Evolutionary conservation across 345 rosid genomes (phyloP).

Genomic region (Eucalyptus sp.): DNA sequence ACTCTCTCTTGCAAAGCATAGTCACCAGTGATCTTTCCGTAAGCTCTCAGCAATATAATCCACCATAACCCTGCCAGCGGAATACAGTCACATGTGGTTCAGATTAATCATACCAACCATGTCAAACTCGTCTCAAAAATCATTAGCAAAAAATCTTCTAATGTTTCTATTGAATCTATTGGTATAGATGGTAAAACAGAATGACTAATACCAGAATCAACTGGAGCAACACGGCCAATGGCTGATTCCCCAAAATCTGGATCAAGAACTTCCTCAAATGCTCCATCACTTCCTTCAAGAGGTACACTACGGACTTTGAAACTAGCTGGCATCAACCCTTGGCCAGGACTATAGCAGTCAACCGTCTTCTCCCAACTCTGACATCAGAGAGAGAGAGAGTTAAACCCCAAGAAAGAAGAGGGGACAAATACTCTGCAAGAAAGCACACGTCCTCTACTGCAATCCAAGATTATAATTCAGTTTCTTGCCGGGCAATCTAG

Average conservation of each 20-base stretch:
- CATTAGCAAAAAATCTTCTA: background rate
- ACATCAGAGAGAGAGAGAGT: background rate
- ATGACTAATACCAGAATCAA: slow-evolving; percentile 64
- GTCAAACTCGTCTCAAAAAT: background rate
- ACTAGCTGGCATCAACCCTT: slow-evolving; percentile 96
- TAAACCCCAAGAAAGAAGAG: background rate
- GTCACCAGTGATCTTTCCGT: slow-evolving; percentile 88
- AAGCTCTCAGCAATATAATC: slow-evolving; percentile 87
- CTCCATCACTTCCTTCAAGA: slow-evolving; percentile 48
- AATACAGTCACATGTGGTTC: background rate
- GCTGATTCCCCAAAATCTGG: slow-evolving; percentile 98
- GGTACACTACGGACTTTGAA: slow-evolving; percentile 72
- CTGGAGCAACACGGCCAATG: slow-evolving; percentile 96
- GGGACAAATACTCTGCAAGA: background rate
- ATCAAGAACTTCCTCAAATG: slow-evolving; percentile 72
- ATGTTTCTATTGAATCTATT: background rate
- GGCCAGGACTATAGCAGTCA: slow-evolving; percentile 95
- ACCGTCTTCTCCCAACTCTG: slow-evolving; percentile 99
- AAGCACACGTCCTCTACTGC: background rate
- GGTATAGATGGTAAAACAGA: background rate
- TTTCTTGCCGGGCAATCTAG: background rate
- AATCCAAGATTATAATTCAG: background rate
- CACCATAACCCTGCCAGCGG: slow-evolving; percentile 72
- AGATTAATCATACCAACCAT: background rate
- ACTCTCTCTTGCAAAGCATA: slow-evolving; percentile 78